Evolutionary conservation across 306 rosid species (phyloP).

Genomic region (Pyrus bretschneideri): DNA sequence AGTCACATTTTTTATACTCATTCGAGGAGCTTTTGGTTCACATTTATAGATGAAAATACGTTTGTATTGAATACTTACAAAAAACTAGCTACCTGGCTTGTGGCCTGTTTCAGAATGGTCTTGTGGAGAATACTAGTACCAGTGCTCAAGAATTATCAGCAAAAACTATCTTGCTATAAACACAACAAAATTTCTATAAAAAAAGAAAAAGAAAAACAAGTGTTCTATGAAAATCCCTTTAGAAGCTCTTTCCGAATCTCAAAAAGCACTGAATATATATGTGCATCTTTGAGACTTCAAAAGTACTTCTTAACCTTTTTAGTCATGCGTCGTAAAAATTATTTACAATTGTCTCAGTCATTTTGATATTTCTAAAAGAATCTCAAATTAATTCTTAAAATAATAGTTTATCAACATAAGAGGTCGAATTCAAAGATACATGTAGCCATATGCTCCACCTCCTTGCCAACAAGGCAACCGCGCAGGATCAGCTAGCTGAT

Average conservation of each 20-base stretch:
- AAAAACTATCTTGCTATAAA: too few relatives aligned
- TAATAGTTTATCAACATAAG: background rate
- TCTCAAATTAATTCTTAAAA: background rate
- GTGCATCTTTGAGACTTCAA: too few relatives aligned
- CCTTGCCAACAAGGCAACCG: conserved; percentile 17
- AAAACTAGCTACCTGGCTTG: too few relatives aligned
- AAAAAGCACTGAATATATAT: background rate
- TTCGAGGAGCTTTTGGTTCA: background rate
- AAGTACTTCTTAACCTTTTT: too few relatives aligned
- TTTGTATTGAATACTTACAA: too few relatives aligned
- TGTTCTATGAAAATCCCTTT: background rate
- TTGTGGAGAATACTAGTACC: too few relatives aligned
- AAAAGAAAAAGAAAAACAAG: too few relatives aligned
- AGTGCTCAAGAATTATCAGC: too few relatives aligned
- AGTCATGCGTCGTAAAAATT: too few relatives aligned
- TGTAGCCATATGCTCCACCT: background rate
- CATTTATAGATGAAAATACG: background rate
- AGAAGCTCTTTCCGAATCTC: background rate
- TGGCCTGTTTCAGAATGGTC: too few relatives aligned
- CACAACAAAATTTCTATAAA: background rate
- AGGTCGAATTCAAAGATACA: background rate
- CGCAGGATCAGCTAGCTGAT: background rate
- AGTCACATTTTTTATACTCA: background rate
- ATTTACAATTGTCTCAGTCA: too few relatives aligned
- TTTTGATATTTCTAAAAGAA: too few relatives aligned